Conservation (phyloP, 2,329 filamentous ascomycete species). For the Trichoderma asperellum region DNA sequence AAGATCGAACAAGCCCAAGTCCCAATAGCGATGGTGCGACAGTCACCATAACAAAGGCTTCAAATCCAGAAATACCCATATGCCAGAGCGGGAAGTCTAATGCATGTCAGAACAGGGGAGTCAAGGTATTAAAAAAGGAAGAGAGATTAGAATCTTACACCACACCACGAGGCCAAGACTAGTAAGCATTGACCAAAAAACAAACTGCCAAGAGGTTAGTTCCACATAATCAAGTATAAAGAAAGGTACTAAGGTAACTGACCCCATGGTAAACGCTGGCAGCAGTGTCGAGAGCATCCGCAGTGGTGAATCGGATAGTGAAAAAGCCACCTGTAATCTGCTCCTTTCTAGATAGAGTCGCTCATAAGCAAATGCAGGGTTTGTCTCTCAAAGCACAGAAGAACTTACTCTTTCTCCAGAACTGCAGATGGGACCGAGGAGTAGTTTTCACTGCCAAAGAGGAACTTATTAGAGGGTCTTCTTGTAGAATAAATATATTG, state of each 20-base stretch:
- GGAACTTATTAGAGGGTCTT: slow-evolving; percentile 51
- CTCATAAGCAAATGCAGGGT: slow-evolving; percentile 32
- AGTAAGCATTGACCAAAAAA: slow-evolving; percentile 95
- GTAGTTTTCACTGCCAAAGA: slow-evolving; percentile 50
- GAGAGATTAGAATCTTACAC: slow-evolving; percentile 64
- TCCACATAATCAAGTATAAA: background rate
- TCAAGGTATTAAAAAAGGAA: background rate
- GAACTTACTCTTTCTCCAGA: slow-evolving; percentile 74
- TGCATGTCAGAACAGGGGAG: slow-evolving; percentile 30
- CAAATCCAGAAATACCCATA: slow-evolving; percentile 98
- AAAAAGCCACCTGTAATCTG: slow-evolving; percentile 73
- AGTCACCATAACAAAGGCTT: slow-evolving; percentile 83
- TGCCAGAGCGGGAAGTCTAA: slow-evolving; percentile 94
- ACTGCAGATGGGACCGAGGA: slow-evolving; percentile 54
- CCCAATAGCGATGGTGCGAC: slow-evolving; percentile 79
- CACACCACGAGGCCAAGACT: slow-evolving; percentile 87
- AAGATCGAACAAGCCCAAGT: slow-evolving; percentile 68
- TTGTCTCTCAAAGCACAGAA: background rate
- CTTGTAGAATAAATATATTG: slow-evolving; percentile 37
- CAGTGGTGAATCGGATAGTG: slow-evolving; percentile 71
- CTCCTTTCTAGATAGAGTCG: slow-evolving; percentile 63
- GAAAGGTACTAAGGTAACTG: slow-evolving; percentile 43
- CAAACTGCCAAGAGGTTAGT: slow-evolving; percentile 60
- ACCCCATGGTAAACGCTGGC: slow-evolving; percentile 93
- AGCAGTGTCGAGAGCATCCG: slow-evolving; percentile 74